Evolutionary conservation across 352 stramenopile genomes (phyloP).

Genomic region (Aphanomyces cochlioides): DNA sequence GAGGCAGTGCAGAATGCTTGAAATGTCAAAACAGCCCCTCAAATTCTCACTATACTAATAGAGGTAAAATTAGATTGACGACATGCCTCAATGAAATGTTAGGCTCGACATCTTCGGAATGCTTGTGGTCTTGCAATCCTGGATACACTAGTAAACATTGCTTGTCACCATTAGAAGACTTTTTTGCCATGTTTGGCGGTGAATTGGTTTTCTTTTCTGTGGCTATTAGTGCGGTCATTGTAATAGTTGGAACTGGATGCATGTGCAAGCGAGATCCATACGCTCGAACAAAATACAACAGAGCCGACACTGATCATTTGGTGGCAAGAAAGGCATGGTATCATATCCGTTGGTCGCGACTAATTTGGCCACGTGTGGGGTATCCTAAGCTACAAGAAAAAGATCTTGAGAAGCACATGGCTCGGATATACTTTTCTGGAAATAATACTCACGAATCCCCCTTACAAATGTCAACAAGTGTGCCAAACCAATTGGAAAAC

Average conservation of each 20-base stretch:
- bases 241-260: constrained; percentile 72
- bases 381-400: constrained; percentile 77
- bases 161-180: constrained; percentile 67
- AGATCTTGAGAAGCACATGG: constrained; percentile 80
- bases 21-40: constrained; percentile 55
- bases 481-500: constrained; percentile 51
- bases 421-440: constrained; percentile 64
- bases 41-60: constrained; percentile 59
- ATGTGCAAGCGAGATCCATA: constrained; percentile 29
- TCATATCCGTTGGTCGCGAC: constrained; percentile 51
- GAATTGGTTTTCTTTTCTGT: constrained; percentile 67
- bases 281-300: background rate
- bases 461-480: constrained; percentile 54
- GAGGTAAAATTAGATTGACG: background rate
- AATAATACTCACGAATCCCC: constrained; percentile 60
- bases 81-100: constrained; percentile 28
- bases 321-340: constrained; percentile 35
- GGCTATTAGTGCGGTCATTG: constrained; percentile 57
- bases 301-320: constrained; percentile 21
- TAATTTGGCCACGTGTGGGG: constrained; percentile 69
- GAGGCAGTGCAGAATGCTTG: constrained; percentile 70
- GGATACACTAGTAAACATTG: constrained; percentile 71
- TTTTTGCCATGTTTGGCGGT: constrained; percentile 72
- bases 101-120: constrained; percentile 48
- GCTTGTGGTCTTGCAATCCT: constrained; percentile 69